phyloP scores from a whole-genome alignment of 2,329 filamentous ascomycete genomes.

The Aureobasidium vineae region DNA sequence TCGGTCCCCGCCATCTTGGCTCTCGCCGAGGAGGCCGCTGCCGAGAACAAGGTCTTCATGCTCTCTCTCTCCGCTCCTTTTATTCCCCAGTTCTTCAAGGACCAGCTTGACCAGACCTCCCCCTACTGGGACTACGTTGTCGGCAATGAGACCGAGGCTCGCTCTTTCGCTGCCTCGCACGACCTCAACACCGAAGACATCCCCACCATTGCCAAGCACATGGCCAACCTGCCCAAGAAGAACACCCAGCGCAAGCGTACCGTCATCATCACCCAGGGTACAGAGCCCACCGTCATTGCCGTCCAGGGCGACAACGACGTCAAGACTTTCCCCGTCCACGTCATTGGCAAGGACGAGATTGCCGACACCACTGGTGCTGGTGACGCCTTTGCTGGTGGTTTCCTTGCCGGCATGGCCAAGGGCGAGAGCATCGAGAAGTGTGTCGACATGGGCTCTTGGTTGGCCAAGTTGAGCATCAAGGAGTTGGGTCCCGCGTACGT shows the following conservation, averaged over 20 bases:
- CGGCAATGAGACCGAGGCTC: constrained; percentile 94
- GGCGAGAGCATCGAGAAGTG: constrained; percentile 74
- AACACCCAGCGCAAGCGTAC: constrained; percentile 80
- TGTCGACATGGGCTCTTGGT: constrained; percentile 94
- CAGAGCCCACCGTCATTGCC: constrained; percentile 82
- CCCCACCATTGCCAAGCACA: constrained; percentile 76
- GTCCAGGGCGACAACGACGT: constrained; percentile 59
- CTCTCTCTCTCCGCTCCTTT: constrained; percentile 94
- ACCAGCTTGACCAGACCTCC: constrained; percentile 78
- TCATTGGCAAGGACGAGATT: constrained; percentile 74
- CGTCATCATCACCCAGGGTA: constrained; percentile 94
- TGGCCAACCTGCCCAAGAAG: constrained; percentile 88
- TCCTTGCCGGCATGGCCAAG: constrained; percentile 83
- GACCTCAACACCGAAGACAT: constrained; percentile 71
- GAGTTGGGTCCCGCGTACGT: constrained; percentile 95
- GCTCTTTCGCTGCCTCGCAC: constrained; percentile 81
- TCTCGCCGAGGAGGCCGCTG: constrained; percentile 83
- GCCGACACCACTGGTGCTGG: constrained; percentile 95
- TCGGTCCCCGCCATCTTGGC: constrained; percentile 87
- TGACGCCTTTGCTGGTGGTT: constrained; percentile 94
- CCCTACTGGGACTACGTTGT: constrained; percentile 96
- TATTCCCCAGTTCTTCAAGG: constrained; percentile 97
- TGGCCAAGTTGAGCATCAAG: constrained; percentile 89
- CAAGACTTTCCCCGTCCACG: constrained; percentile 76
- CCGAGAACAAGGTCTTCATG: constrained; percentile 86